Evolutionary conservation across 805 yeast species (phyloP).

Genomic region (Kodamaea neixiangensis): DNA sequence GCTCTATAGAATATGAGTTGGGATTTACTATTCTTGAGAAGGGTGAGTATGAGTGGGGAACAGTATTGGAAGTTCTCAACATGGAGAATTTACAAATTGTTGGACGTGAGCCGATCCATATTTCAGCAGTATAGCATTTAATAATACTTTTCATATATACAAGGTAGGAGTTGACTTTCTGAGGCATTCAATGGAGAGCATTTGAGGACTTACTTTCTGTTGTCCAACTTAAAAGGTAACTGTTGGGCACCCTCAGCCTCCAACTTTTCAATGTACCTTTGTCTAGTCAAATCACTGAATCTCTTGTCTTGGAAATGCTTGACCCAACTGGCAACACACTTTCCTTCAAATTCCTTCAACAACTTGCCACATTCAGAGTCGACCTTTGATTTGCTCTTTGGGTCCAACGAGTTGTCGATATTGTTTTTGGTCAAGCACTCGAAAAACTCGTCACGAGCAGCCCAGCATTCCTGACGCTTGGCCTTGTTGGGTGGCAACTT

Average conservation of each 20-base stretch:
- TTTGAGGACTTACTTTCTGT: constrained; percentile 18
- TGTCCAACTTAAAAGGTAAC: constrained; percentile 29
- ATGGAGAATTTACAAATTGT: constrained; percentile 20
- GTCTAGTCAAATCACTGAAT: constrained; percentile 71
- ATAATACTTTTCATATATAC: background rate
- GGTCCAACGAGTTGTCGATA: constrained; percentile 70
- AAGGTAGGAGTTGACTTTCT: too few species aligned
- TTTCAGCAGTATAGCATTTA: constrained; percentile 24
- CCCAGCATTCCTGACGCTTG: constrained; percentile 85
- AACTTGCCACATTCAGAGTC: constrained; percentile 57
- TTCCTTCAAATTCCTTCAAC: constrained; percentile 61
- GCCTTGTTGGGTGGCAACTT: constrained; percentile 58
- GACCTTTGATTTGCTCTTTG: constrained; percentile 47
- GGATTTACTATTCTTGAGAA: constrained; percentile 67
- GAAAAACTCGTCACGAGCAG: constrained; percentile 76
- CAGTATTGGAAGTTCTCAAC: constrained; percentile 30
- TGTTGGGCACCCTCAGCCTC: constrained; percentile 63
- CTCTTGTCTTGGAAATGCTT: constrained; percentile 88
- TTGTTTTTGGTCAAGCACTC: constrained; percentile 68
- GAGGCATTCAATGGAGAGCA: too few species aligned
- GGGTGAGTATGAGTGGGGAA: constrained; percentile 84
- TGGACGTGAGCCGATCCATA: constrained; percentile 36
- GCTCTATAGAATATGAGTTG: constrained; percentile 42
- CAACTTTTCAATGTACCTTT: constrained; percentile 65
- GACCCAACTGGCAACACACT: constrained; percentile 87